These are phyloP conservation scores for Amanita molliuscula DNA, from an alignment of 768 basidiomycete species.

Conservation along the genomic window DNA sequence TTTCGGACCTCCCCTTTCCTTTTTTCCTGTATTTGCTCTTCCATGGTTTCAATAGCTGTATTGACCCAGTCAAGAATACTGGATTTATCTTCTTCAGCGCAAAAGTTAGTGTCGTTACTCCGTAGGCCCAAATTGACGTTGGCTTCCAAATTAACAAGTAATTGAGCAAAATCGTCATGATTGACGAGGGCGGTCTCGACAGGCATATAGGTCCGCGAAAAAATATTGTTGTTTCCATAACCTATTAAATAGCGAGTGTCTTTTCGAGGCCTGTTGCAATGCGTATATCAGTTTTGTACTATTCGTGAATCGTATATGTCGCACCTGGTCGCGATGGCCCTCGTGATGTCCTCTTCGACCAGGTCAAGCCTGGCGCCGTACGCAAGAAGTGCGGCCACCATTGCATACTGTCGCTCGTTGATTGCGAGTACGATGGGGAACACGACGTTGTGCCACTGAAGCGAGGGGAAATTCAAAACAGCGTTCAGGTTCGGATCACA, in stretches of 20 bases:
- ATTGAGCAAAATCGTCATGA: neutral
- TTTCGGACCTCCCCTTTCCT: neutral
- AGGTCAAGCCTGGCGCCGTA: neutral
- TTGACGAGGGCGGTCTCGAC: neutral
- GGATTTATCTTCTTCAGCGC: neutral
- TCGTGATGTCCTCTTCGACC: constrained; percentile 4
- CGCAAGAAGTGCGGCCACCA: neutral
- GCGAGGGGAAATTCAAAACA: neutral
- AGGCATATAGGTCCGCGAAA: neutral
- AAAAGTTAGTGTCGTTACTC: neutral
- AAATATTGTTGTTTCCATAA: neutral
- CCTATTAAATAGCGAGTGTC: neutral
- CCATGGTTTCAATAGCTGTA: neutral
- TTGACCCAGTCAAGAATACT: constrained; percentile 3
- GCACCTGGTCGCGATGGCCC: neutral
- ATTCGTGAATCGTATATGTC: neutral
- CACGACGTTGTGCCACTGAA: neutral
- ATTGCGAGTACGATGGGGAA: constrained; percentile 4
- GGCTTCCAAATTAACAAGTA: neutral
- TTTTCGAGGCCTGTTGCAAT: neutral
- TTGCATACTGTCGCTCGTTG: neutral
- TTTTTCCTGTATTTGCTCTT: neutral
- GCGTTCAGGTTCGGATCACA: constrained; percentile 25
- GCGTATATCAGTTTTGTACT: too few relatives aligned
- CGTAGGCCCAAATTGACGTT: neutral